These are phyloP conservation scores for Botryotinia calthae DNA, from an alignment of 2,329 filamentous ascomycete genomes.

Conservation along the genomic window DNA sequence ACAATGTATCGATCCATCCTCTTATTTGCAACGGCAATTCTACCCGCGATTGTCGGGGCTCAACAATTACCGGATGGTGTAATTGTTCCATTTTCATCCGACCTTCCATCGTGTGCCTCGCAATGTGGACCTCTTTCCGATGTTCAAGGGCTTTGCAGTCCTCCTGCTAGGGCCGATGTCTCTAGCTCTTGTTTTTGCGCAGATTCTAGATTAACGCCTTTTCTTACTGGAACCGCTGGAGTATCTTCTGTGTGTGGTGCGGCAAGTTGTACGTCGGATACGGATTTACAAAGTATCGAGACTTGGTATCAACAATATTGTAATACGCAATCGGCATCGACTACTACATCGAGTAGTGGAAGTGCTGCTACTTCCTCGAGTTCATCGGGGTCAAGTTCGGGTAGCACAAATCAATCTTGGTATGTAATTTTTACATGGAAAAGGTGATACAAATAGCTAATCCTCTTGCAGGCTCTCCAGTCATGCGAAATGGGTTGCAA, in stretches of 20 bases:
- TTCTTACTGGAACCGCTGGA: constrained; percentile 53
- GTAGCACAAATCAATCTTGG: constrained; percentile 21
- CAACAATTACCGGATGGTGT: constrained; percentile 28
- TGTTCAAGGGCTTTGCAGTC: constrained; percentile 70
- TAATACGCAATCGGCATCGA: constrained; percentile 43
- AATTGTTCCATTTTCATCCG: constrained; percentile 54
- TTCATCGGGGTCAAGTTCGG: constrained; percentile 23
- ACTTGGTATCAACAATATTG: constrained; percentile 72
- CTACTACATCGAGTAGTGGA: constrained; percentile 30
- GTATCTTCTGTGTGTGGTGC: constrained; percentile 63
- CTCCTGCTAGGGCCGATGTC: constrained; percentile 50
- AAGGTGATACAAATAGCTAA: neutral
- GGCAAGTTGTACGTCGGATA: constrained; percentile 49
- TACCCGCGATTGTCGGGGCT: constrained; percentile 13
- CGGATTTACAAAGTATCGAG: constrained; percentile 55
- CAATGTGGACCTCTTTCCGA: constrained; percentile 61
- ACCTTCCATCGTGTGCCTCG: constrained; percentile 61
- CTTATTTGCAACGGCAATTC: constrained; percentile 11
- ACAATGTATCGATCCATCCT: constrained; percentile 21
- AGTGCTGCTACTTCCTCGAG: constrained; percentile 18
- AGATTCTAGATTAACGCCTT: constrained; percentile 55
- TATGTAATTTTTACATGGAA: constrained; percentile 5
- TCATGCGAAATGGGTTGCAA: constrained; percentile 79
- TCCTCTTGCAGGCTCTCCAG: constrained; percentile 54
- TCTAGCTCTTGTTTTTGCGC: constrained; percentile 75